Evolutionary conservation across 2,329 filamentous ascomycete species (phyloP).

Genomic region (Alternaria dauci): DNA sequence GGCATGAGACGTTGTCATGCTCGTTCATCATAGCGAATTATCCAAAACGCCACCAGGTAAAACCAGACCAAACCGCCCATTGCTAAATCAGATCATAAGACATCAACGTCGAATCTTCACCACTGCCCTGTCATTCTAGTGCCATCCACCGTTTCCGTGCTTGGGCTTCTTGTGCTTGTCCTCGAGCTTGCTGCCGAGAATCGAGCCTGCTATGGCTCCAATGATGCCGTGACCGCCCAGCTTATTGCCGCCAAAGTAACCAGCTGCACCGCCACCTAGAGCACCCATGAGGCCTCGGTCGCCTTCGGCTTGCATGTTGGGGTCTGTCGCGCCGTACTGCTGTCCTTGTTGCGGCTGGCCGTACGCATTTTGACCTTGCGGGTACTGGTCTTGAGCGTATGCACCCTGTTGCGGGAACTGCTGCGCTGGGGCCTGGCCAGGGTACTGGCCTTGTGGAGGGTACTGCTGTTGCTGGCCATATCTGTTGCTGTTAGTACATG

Average conservation of each 20-base stretch:
- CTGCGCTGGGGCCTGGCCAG: slow-evolving; percentile 40
- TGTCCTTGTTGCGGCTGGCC: slow-evolving; percentile 43
- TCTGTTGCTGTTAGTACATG: slow-evolving; percentile 19
- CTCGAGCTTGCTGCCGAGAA: slow-evolving; percentile 64
- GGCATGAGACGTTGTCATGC: background rate
- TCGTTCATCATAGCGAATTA: background rate
- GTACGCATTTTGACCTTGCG: slow-evolving; percentile 45
- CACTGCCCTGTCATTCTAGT: slow-evolving; percentile 7
- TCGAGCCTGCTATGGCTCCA: slow-evolving; percentile 65
- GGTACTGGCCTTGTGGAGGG: slow-evolving; percentile 37
- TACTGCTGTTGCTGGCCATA: slow-evolving; percentile 37
- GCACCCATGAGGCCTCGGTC: slow-evolving; percentile 67
- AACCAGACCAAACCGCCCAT: background rate
- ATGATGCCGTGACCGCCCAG: slow-evolving; percentile 64
- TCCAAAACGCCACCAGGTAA: slow-evolving; percentile 7
- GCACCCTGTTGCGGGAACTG: slow-evolving; percentile 55
- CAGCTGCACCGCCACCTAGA: slow-evolving; percentile 65
- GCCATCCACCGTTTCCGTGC: slow-evolving; percentile 23
- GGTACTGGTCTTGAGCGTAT: slow-evolving; percentile 50
- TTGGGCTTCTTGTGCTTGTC: slow-evolving; percentile 60
- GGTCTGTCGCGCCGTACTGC: slow-evolving; percentile 55
- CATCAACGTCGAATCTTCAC: background rate
- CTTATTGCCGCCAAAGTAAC: slow-evolving; percentile 64
- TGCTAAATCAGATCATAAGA: background rate
- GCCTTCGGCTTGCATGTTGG: slow-evolving; percentile 58